Evolutionary conservation across 805 yeast genomes (phyloP).

Genomic region (Teunomyces lycoperdinae): DNA sequence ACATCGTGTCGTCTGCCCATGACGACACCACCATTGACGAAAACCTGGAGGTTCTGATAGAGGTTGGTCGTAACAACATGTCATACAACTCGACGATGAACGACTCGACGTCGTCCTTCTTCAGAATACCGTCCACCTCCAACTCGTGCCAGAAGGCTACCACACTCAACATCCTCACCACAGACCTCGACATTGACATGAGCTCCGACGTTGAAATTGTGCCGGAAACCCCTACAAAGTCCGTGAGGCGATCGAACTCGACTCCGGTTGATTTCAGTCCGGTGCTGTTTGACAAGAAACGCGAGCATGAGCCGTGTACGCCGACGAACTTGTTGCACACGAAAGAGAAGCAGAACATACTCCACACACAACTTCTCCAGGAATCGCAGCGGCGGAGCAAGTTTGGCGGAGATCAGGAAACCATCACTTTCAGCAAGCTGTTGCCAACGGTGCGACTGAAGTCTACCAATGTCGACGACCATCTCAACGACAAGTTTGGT

Average conservation of each 20-base stretch:
- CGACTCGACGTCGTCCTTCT: constrained; percentile 33
- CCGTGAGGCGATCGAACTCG: constrained; percentile 26
- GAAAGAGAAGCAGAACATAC: constrained; percentile 7
- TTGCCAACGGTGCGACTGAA: background rate
- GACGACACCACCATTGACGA: constrained; percentile 15
- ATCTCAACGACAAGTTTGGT: constrained; percentile 50
- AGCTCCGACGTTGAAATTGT: constrained; percentile 19
- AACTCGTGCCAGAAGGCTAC: constrained; percentile 12
- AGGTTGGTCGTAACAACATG: constrained; percentile 35
- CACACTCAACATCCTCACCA: constrained; percentile 4
- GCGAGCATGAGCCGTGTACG: constrained; percentile 17
- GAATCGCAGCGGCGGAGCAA: background rate
- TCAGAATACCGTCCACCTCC: constrained; percentile 23
- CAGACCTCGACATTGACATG: constrained; percentile 19
- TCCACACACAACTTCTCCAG: constrained; percentile 8
- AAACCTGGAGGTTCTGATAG: constrained; percentile 33
- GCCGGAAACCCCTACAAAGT: constrained; percentile 41
- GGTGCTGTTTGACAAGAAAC: constrained; percentile 10
- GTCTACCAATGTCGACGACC: constrained; percentile 33
- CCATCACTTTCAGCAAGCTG: background rate
- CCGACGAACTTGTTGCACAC: constrained; percentile 13
- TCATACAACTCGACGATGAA: constrained; percentile 21
- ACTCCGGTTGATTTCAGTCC: constrained; percentile 29
- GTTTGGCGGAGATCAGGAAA: background rate
- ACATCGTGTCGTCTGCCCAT: constrained; percentile 17